These are phyloP conservation scores for Microdochium nivale DNA, from an alignment of 2,329 filamentous ascomycete species.

Conservation along the genomic window DNA sequence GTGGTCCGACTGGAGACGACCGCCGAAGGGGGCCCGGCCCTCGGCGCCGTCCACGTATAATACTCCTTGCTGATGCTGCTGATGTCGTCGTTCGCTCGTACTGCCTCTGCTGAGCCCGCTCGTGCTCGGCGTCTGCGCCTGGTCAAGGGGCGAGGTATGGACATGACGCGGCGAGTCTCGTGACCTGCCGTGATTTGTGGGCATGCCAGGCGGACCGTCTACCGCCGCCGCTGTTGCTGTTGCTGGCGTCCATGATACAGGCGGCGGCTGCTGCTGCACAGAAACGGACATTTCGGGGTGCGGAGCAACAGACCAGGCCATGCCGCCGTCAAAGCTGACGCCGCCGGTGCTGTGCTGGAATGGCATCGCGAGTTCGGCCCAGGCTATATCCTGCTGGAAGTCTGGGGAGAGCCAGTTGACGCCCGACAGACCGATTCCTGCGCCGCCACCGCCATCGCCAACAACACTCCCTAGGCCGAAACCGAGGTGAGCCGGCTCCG, in stretches of 20 bases:
- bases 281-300: too few relatives aligned
- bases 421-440: constrained; percentile 2
- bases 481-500: not conserved
- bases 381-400: not conserved
- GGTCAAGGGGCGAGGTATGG: too few relatives aligned
- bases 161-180: too few relatives aligned
- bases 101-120: not conserved
- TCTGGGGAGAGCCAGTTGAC: constrained; percentile 6
- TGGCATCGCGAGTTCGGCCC: not conserved
- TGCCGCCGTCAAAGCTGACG: not conserved
- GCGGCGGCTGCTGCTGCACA: not conserved
- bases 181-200: too few relatives aligned
- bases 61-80: not conserved
- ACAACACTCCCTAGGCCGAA: not conserved
- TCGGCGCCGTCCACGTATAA: not conserved
- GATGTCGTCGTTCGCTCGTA: too few relatives aligned
- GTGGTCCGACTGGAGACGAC: not conserved
- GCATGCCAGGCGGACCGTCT: too few relatives aligned
- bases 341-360: not conserved
- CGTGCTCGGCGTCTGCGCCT: not conserved
- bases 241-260: not conserved
- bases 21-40: not conserved
- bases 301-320: too few relatives aligned
- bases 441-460: not conserved
- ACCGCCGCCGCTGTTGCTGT: not conserved